Evolutionary conservation across 345 rosid species (phyloP).

Genomic region (Isatis tinctoria): DNA sequence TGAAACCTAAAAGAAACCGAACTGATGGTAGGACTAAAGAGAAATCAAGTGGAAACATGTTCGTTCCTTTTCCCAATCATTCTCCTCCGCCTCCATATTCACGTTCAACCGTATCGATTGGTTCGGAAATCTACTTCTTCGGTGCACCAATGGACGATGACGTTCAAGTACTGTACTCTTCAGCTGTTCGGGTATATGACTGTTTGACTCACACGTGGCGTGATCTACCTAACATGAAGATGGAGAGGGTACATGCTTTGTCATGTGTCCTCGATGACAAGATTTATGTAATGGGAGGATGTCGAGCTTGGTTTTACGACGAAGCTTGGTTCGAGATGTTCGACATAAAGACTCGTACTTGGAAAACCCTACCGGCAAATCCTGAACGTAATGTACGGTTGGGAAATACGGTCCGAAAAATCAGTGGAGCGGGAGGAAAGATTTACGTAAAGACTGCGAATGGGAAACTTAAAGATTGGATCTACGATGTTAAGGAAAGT

Average conservation of each 20-base stretch:
- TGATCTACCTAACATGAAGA: constrained; percentile 46
- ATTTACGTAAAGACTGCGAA: neutral
- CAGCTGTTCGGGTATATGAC: constrained; percentile 56
- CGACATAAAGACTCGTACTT: constrained; percentile 5
- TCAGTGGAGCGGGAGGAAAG: neutral
- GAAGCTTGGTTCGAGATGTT: constrained; percentile 8
- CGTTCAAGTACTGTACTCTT: neutral
- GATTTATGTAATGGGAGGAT: constrained; percentile 50
- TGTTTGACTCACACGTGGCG: constrained; percentile 60
- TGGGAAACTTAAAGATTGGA: neutral
- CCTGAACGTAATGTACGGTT: neutral
- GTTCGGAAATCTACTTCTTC: constrained; percentile 44
- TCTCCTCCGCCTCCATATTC: neutral
- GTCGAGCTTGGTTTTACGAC: neutral
- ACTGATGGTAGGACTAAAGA: neutral
- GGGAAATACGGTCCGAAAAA: neutral
- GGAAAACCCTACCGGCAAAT: neutral
- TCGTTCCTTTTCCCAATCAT: constrained; percentile 16
- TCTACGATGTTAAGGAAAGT: constrained; percentile 6
- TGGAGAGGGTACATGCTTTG: constrained; percentile 51
- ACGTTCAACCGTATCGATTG: constrained; percentile 34
- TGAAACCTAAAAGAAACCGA: constrained; percentile 30
- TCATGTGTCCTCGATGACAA: constrained; percentile 43
- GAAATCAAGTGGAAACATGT: constrained; percentile 21
- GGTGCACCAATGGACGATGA: constrained; percentile 41